Conservation (phyloP, 345 rosid species). For the Ceriops zippeliana region DNA sequence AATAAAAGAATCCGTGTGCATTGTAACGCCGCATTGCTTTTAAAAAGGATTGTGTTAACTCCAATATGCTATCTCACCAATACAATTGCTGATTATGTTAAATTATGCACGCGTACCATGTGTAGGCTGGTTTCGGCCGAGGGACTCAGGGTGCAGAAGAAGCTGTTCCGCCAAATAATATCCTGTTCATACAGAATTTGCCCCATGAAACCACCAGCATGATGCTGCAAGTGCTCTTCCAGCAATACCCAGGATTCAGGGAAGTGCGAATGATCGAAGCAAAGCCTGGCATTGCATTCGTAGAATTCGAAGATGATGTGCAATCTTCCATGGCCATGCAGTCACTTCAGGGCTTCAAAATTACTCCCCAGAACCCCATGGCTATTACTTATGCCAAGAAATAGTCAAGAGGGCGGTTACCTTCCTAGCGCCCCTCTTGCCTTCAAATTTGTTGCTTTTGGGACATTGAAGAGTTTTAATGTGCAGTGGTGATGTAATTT, state of each 20-base stretch:
- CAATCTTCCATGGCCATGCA: constrained; percentile 85
- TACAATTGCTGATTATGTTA: not conserved
- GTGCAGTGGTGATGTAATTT: constrained; percentile 6
- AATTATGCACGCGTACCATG: not conserved
- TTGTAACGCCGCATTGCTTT: not conserved
- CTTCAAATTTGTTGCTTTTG: not conserved
- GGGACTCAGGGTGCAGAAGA: constrained; percentile 47
- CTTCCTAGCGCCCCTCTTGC: not conserved
- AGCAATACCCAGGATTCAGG: constrained; percentile 81
- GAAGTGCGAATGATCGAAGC: constrained; percentile 93
- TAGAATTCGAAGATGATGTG: constrained; percentile 81
- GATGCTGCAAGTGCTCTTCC: constrained; percentile 80
- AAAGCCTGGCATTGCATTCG: constrained; percentile 92
- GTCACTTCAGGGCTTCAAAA: constrained; percentile 86
- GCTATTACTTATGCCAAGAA: constrained; percentile 86
- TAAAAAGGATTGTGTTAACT: not conserved
- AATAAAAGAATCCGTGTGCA: not conserved
- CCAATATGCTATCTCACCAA: not conserved
- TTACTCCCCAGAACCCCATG: constrained; percentile 85
- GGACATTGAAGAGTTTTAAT: constrained; percentile 9
- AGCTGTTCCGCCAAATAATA: constrained; percentile 68
- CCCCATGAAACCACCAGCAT: constrained; percentile 76
- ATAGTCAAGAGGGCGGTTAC: constrained; percentile 22
- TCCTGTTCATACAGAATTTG: constrained; percentile 85
- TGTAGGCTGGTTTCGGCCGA: constrained; percentile 56